These are phyloP conservation scores for Neocucurbitaria cava DNA, from an alignment of 2,329 filamentous ascomycete genomes.

Conservation along the genomic window DNA sequence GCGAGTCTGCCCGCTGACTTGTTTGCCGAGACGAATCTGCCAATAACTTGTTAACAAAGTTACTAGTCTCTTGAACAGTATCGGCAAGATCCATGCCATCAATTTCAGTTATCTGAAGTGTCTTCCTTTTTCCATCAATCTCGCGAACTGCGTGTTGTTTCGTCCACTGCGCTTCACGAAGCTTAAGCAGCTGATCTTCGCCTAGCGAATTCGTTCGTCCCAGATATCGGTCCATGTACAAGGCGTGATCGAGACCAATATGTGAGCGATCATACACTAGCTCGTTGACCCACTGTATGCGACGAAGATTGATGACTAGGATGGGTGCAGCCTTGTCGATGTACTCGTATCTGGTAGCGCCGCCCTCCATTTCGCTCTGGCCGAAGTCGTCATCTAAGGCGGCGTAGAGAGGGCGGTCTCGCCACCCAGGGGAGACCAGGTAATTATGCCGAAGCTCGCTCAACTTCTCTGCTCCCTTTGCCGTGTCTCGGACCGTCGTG, in stretches of 20 bases:
- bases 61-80: conserved; percentile 40
- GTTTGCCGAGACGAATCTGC: conserved; percentile 11
- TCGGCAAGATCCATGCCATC: conserved; percentile 35
- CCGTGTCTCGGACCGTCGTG: conserved; percentile 50
- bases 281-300: conserved; percentile 70
- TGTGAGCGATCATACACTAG: conserved; percentile 62
- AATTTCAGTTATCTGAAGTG: conserved; percentile 49
- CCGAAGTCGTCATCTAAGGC: conserved; percentile 88
- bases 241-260: conserved; percentile 77
- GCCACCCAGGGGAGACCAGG: conserved; percentile 64
- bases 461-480: conserved; percentile 55
- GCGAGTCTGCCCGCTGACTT: conserved; percentile 5
- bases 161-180: conserved; percentile 75
- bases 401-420: conserved; percentile 75
- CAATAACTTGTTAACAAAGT: conserved; percentile 27
- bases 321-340: conserved; percentile 77
- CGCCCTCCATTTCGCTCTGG: conserved; percentile 68
- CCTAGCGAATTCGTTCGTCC: conserved; percentile 36
- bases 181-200: conserved; percentile 61
- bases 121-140: conserved; percentile 57
- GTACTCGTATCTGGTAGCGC: conserved; percentile 39
- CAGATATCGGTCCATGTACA: conserved; percentile 87
- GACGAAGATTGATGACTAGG: conserved; percentile 87
- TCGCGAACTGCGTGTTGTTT: conserved; percentile 69
- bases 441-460: conserved; percentile 69